Percentiles rank a stretch among this genome's conserved stretches.
These are phyloP conservation scores for Aspergillus sclerotiicarbonarius DNA, from an alignment of 495 filamentous ascomycete species.

Conservation along the genomic window DNA sequence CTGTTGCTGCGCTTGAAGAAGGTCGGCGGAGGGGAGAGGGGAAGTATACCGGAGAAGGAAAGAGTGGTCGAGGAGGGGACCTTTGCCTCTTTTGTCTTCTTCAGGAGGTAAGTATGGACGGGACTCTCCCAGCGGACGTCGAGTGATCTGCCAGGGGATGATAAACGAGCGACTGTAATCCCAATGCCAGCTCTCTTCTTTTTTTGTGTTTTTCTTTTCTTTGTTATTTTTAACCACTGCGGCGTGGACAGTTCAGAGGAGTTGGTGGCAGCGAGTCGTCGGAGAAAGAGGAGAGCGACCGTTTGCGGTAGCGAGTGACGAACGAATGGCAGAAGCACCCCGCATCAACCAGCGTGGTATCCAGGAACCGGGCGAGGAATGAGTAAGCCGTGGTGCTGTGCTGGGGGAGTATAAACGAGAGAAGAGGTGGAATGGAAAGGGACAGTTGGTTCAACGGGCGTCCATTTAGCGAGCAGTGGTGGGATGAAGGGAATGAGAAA, in stretches of 20 bases:
- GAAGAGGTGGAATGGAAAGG: conserved; percentile 9
- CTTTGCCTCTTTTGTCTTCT: conserved; percentile 7
- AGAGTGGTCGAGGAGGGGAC: conserved; percentile 9
- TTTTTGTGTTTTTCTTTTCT: neutral
- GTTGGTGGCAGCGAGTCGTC: neutral
- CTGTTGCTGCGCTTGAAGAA: neutral
- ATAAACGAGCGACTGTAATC: conserved; percentile 15
- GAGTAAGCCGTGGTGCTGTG: neutral
- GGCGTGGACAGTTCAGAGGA: neutral
- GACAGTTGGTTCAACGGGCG: conserved; percentile 3
- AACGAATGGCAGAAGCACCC: conserved; percentile 20
- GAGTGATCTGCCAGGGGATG: neutral
- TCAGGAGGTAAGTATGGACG: neutral
- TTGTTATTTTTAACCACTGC: neutral
- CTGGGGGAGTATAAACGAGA: conserved; percentile 6
- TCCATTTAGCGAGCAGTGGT: neutral
- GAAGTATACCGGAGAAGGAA: conserved; percentile 14
- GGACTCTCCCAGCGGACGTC: neutral
- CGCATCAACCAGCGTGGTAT: conserved; percentile 15
- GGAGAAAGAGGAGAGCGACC: conserved; percentile 29
- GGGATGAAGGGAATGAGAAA: conserved; percentile 4
- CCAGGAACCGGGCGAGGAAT: conserved; percentile 5
- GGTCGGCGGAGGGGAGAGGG: conserved; percentile 2
- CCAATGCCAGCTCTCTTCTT: neutral
- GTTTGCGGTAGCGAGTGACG: conserved; percentile 40